Evolutionary conservation across 2,329 filamentous ascomycete genomes (phyloP).

Genomic region (Colletotrichum sp.): DNA sequence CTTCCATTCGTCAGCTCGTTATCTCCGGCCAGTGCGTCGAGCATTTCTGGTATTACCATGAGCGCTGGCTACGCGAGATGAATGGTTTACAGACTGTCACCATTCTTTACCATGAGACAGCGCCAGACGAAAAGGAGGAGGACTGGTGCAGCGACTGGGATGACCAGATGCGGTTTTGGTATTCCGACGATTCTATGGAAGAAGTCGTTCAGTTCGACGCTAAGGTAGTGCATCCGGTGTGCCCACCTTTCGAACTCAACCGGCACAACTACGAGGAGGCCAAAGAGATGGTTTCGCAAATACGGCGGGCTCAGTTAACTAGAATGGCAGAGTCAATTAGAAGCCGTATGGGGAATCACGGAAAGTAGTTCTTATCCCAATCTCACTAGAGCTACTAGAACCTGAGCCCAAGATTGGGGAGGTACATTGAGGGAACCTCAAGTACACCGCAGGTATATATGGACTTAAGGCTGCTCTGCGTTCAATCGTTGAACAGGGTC

Average conservation of each 20-base stretch:
- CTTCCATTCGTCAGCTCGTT: neutral
- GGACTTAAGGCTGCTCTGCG: neutral
- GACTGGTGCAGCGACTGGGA: neutral
- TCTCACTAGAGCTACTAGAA: neutral
- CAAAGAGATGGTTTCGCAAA: neutral
- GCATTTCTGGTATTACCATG: neutral
- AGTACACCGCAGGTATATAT: neutral
- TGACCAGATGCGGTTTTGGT: neutral
- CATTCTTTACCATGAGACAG: neutral
- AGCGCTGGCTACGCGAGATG: neutral
- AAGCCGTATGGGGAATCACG: rapidly evolving
- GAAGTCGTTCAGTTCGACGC: neutral
- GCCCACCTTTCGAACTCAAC: neutral
- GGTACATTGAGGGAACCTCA: neutral
- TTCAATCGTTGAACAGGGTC: neutral
- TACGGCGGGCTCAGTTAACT: neutral
- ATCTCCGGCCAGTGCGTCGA: neutral
- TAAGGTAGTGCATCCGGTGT: neutral
- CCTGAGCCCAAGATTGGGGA: neutral
- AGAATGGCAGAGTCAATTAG: neutral
- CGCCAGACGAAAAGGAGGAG: neutral
- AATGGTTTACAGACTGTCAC: neutral
- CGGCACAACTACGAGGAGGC: neutral
- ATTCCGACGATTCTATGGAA: neutral
- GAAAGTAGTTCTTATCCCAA: neutral